Conservation (phyloP, 2,329 filamentous ascomycete species). For the Verticillium albo-atrum region DNA sequence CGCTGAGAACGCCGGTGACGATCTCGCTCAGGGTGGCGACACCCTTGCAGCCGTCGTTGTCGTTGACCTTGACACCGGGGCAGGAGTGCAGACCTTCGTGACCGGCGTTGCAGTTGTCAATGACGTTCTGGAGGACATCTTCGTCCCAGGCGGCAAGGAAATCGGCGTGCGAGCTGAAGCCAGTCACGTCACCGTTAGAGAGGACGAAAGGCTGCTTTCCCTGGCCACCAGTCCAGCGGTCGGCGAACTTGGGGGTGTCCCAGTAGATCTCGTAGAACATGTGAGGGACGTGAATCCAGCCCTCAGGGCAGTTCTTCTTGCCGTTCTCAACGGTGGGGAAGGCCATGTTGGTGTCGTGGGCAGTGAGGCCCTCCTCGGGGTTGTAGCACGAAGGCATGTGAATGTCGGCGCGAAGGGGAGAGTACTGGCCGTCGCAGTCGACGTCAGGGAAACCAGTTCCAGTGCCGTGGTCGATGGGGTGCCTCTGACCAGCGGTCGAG, state of each 20-base stretch:
- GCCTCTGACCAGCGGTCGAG: constrained; percentile 47
- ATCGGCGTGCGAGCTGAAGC: constrained; percentile 67
- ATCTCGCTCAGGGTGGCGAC: constrained; percentile 30
- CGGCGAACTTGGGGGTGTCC: constrained; percentile 48
- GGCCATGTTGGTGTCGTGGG: constrained; percentile 62
- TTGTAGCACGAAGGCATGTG: constrained; percentile 75
- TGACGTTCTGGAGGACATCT: constrained; percentile 58
- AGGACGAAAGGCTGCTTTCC: constrained; percentile 63
- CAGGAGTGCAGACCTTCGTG: constrained; percentile 59
- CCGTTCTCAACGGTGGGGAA: constrained; percentile 49
- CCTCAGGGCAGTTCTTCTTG: constrained; percentile 52
- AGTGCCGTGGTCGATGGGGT: constrained; percentile 48
- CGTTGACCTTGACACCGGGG: constrained; percentile 46
- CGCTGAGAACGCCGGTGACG: constrained; percentile 35
- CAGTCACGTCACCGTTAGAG: constrained; percentile 64
- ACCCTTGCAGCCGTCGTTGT: constrained; percentile 46
- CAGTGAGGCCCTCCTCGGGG: constrained; percentile 52
- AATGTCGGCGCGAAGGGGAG: constrained; percentile 60
- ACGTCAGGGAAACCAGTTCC: constrained; percentile 66
- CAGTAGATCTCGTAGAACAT: constrained; percentile 58
- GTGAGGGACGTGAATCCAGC: constrained; percentile 51
- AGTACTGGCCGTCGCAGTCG: constrained; percentile 60
- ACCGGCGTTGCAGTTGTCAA: constrained; percentile 61
- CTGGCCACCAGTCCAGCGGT: constrained; percentile 49
- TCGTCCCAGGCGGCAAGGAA: constrained; percentile 72